Conservation (phyloP, 192 early-diverging fungal genomes). For the Diversispora epigaea region DNA sequence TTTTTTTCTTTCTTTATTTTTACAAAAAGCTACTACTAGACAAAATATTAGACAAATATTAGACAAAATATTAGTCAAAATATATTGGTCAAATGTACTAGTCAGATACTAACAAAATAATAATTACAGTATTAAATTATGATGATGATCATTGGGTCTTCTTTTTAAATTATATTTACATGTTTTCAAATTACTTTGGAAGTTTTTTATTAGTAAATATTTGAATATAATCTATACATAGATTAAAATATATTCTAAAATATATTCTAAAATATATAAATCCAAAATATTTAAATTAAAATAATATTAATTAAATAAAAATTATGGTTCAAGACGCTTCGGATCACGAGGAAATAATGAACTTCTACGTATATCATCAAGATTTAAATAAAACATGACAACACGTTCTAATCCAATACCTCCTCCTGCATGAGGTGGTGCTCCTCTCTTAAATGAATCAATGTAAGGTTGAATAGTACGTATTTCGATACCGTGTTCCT, state of each 20-base stretch:
- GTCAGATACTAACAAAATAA: too few relatives aligned
- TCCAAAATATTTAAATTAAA: neutral
- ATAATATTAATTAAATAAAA: neutral
- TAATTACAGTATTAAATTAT: too few relatives aligned
- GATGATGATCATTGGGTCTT: neutral
- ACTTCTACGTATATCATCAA: slow-evolving; percentile 90
- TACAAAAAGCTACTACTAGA: too few relatives aligned
- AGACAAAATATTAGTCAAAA: too few relatives aligned
- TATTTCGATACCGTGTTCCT: slow-evolving; percentile 74
- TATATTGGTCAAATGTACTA: too few relatives aligned
- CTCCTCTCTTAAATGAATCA: slow-evolving; percentile 94
- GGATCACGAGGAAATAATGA: slow-evolving; percentile 98
- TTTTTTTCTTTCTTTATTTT: too few relatives aligned
- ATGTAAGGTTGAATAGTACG: slow-evolving; percentile 87
- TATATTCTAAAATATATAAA: too few relatives aligned
- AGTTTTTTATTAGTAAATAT: neutral
- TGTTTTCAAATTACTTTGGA: neutral
- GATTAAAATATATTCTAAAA: neutral
- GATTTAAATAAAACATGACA: slow-evolving; percentile 92
- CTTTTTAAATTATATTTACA: neutral
- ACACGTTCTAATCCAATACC: slow-evolving; percentile 97
- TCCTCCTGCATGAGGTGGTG: slow-evolving; percentile 96
- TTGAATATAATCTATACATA: neutral
- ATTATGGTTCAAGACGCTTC: slow-evolving; percentile 83
- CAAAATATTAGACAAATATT: too few relatives aligned